These are phyloP conservation scores for Solanum chiquidenum DNA, from an alignment of 257 asterid genomes.

Conservation along the genomic window DNA sequence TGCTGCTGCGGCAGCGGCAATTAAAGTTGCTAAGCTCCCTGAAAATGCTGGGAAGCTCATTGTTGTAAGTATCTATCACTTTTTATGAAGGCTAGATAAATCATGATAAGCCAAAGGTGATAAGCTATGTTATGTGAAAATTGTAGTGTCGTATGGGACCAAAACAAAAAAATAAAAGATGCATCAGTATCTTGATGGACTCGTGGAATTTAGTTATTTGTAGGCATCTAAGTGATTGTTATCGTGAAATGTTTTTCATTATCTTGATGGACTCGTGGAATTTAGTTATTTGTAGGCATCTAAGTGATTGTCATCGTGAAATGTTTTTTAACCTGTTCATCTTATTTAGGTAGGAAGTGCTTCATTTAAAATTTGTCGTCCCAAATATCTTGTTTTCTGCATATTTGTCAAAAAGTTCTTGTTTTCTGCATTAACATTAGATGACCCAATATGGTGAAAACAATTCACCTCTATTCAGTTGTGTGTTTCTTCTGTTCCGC, in stretches of 20 bases:
- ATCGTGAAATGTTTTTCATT: neutral
- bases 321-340: neutral
- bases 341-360: neutral
- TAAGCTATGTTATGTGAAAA: neutral
- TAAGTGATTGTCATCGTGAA: neutral
- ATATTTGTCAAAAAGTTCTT: neutral
- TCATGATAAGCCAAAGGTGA: neutral
- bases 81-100: neutral
- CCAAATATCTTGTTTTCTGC: neutral
- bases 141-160: neutral
- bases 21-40: constrained; percentile 62
- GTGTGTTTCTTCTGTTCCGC: neutral
- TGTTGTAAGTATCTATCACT: constrained; percentile 44
- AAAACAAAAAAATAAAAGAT: neutral
- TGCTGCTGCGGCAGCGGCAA: constrained; percentile 86
- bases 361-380: neutral
- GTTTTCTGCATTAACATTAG: neutral
- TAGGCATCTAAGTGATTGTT: neutral
- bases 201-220: neutral
- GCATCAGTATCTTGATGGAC: neutral
- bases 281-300: neutral
- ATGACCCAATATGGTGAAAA: neutral
- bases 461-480: neutral
- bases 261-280: neutral
- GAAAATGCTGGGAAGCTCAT: constrained; percentile 85